Evolutionary conservation across 768 basidiomycete genomes (phyloP).

Genomic region (Ephemerocybe angulata): DNA sequence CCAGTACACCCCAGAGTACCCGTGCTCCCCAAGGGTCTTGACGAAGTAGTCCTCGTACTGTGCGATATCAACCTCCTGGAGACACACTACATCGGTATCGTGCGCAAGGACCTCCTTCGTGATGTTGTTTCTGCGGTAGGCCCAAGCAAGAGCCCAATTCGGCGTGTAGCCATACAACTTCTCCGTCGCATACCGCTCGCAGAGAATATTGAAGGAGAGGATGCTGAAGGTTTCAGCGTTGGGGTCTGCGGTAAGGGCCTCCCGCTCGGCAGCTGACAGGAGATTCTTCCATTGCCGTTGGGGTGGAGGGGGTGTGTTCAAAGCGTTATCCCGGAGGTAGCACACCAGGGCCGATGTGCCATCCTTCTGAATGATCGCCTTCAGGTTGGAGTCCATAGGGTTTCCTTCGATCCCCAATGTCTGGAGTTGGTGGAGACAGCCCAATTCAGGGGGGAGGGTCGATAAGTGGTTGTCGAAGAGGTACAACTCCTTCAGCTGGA

Average conservation of each 20-base stretch:
- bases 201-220: constrained; percentile 92
- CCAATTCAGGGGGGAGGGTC: constrained; percentile 82
- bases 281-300: constrained; percentile 73
- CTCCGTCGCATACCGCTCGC: constrained; percentile 85
- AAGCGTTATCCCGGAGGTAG: constrained; percentile 91
- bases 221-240: constrained; percentile 74
- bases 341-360: constrained; percentile 88
- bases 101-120: constrained; percentile 78
- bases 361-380: constrained; percentile 85
- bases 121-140: constrained; percentile 86
- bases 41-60: constrained; percentile 91
- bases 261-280: constrained; percentile 54
- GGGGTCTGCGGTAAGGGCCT: constrained; percentile 57
- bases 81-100: constrained; percentile 84
- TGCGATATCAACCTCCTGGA: constrained; percentile 92
- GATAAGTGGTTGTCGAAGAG: constrained; percentile 94
- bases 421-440: constrained; percentile 87
- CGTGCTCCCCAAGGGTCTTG: constrained; percentile 64
- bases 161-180: constrained; percentile 95
- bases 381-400: constrained; percentile 74
- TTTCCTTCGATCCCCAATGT: constrained; percentile 98
- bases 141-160: constrained; percentile 94
- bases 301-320: constrained; percentile 76
- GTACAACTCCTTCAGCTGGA: constrained; percentile 85
- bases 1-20: constrained; percentile 89